Evolutionary conservation across 805 yeast species (phyloP), one percentile per base, ranked within the genome.

Genomic region (Spencermartinsiella europaea): DNA sequence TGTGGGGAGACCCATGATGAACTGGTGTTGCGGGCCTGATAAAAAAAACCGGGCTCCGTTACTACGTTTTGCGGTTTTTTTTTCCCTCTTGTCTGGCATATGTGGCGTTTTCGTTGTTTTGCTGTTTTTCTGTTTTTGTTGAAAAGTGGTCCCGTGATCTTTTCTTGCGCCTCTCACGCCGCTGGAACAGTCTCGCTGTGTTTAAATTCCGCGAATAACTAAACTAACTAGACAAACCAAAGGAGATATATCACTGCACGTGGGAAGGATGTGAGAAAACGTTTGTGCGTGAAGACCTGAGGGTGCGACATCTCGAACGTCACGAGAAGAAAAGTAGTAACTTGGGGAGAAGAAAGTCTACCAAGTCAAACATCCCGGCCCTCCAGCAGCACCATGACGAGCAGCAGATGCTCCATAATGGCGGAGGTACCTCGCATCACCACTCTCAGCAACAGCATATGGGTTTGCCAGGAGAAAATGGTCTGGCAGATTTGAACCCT

Each of bases 241-340:
- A 67, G 47, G 56, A 61, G 38, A 65, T 65, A n/a, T 64, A 50
- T 41, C 45, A 46, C 19, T 65, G 69, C 41, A 45, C 56, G 12
- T 65, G 65, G 62, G 59, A 59, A 3, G 63, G 58, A 10, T 65
- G 69, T 42, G 43, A 50, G 14, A 59, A 57, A 45, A 56, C 58
- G 20, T 65, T 65, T 61, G 69, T 65, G 8, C 54, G 69, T 2
- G 67, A 64, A 34, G 69, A 65, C 40, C 50, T 65, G 25, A 52
- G 55, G n/a, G 47, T 45, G 8, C 53, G 69, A 19, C 69, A 65
- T 49, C 21, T 60, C 15, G 62, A 64, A 42, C 59, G 70, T 2
- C 69, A 65, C 38, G 53, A 57, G 25, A 48, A 50, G 41, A 45
- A 52, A 8, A 17, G 31, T 25, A 25, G 31, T 12, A 25, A 25